These are phyloP conservation scores for Leptographium wingfieldii DNA, from an alignment of 2,329 filamentous ascomycete genomes.

Conservation along the genomic window DNA sequence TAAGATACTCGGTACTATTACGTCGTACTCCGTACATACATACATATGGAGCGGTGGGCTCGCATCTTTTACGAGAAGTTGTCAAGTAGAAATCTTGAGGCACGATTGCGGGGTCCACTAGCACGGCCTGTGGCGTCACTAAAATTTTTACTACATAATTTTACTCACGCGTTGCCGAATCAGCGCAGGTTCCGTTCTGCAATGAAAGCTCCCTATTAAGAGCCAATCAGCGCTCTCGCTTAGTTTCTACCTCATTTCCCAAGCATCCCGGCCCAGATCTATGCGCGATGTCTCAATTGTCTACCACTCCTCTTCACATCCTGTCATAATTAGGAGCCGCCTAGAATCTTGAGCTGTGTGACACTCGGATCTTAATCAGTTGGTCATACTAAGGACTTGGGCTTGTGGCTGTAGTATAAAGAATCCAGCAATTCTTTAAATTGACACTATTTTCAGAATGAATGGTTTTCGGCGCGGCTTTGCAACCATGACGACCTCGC, in stretches of 20 bases:
- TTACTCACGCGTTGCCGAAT: too few species aligned
- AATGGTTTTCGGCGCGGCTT: slow-evolving; percentile 18
- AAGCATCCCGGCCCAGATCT: too few species aligned
- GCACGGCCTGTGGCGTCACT: background rate
- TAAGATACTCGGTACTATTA: too few species aligned
- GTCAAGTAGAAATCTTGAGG: background rate
- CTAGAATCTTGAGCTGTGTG: background rate
- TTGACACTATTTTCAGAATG: slow-evolving; percentile 3
- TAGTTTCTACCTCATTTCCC: background rate
- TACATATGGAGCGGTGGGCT: background rate
- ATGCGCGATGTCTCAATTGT: background rate
- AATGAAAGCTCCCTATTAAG: too few species aligned
- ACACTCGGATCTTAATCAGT: background rate
- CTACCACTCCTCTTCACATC: background rate
- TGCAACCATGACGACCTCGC: slow-evolving; percentile 23
- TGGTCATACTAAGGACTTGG: background rate
- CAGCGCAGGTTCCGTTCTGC: too few species aligned
- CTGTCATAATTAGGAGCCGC: too few species aligned
- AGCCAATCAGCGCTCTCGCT: background rate
- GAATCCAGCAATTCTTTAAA: background rate
- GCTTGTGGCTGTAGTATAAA: background rate
- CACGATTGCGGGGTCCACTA: background rate
- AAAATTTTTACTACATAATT: too few species aligned
- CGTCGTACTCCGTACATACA: too few species aligned
- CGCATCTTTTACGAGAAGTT: background rate